Conservation (phyloP, 2,329 filamentous ascomycete species). For the Lasiodiplodia citricola region DNA sequence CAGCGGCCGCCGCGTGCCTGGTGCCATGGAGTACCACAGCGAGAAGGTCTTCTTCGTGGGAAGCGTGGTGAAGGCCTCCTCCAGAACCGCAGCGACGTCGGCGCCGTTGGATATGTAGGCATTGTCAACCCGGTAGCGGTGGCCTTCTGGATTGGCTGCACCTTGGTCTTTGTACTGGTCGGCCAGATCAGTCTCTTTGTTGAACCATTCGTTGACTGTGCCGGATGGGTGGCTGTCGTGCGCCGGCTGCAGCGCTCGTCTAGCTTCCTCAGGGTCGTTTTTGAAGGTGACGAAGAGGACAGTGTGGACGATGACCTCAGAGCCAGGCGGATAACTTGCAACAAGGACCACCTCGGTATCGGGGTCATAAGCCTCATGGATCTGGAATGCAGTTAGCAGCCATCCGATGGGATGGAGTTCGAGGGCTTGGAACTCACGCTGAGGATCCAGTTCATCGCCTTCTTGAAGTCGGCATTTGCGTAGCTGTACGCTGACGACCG, state of each 20-base stretch:
- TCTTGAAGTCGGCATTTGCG: slow-evolving; percentile 51
- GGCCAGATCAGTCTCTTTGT: slow-evolving; percentile 48
- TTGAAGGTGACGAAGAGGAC: slow-evolving; percentile 52
- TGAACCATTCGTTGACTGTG: slow-evolving; percentile 46
- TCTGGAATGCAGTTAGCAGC: slow-evolving; percentile 23
- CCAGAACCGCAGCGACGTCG: slow-evolving; percentile 52
- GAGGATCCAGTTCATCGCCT: slow-evolving; percentile 56
- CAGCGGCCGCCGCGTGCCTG: slow-evolving; percentile 49
- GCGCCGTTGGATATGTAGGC: slow-evolving; percentile 56
- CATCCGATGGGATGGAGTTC: background rate
- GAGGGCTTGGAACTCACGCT: slow-evolving; percentile 38
- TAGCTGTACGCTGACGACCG: slow-evolving; percentile 53
- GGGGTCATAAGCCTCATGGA: slow-evolving; percentile 41
- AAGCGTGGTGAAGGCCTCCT: slow-evolving; percentile 33
- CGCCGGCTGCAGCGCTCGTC: slow-evolving; percentile 43
- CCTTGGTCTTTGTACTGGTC: slow-evolving; percentile 53
- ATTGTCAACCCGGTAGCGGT: slow-evolving; percentile 59
- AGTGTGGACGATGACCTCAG: slow-evolving; percentile 40
- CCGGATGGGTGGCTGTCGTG: slow-evolving; percentile 49
- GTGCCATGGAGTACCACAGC: slow-evolving; percentile 33
- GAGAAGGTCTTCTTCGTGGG: slow-evolving; percentile 23
- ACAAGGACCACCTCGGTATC: slow-evolving; percentile 52
- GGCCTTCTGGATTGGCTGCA: slow-evolving; percentile 53
- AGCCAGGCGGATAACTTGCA: slow-evolving; percentile 37
- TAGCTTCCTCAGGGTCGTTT: slow-evolving; percentile 41